These are phyloP conservation scores for Mucor sp. DNA, from an alignment of 371 early-diverging fungal genomes.

Conservation along the genomic window DNA sequence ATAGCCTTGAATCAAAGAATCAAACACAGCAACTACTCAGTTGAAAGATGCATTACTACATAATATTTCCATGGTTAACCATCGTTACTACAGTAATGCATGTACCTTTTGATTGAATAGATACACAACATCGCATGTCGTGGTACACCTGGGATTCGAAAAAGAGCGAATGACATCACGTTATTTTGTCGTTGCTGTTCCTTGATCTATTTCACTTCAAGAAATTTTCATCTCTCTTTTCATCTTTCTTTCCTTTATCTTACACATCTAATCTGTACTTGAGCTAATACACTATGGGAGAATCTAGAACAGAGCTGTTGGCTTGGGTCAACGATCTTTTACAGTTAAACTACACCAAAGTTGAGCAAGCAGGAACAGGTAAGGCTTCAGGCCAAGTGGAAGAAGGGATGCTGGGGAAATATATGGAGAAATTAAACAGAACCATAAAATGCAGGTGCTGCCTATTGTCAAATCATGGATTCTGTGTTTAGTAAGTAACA, in stretches of 20 bases:
- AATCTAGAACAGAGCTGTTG: conserved; percentile 84
- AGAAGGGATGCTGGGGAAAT: background rate
- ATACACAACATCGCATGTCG: background rate
- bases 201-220: background rate
- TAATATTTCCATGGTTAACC: background rate
- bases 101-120: background rate
- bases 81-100: background rate
- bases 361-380: conserved; percentile 94
- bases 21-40: background rate
- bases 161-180: background rate
- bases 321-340: conserved; percentile 92
- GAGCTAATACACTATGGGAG: conserved; percentile 58
- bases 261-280: background rate
- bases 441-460: conserved; percentile 62
- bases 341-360: conserved; percentile 84
- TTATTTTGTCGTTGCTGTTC: background rate
- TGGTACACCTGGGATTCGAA: background rate
- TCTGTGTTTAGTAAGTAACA: conserved; percentile 71
- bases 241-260: background rate
- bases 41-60: background rate
- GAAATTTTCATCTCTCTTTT: background rate
- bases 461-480: conserved; percentile 91
- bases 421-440: background rate
- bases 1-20: too few relatives aligned
- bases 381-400: conserved; percentile 7